Conservation (phyloP, 148 eudicot genomes). For the Simmondsia chinensis region DNA sequence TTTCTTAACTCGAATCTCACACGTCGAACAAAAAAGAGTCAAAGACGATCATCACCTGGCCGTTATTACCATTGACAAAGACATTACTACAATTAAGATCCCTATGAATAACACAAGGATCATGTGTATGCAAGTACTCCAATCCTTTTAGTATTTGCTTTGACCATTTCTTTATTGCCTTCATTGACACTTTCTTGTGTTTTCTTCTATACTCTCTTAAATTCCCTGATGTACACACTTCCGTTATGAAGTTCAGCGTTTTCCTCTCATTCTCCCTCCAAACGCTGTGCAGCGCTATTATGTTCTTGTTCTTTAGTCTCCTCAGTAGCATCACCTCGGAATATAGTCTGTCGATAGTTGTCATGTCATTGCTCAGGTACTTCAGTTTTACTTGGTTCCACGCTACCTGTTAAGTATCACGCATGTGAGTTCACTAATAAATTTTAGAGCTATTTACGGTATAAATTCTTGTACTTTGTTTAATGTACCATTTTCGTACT, state of each 20-base stretch:
- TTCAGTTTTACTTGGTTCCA: slow-evolving; percentile 79
- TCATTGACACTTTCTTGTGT: slow-evolving; percentile 61
- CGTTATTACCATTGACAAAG: slow-evolving; percentile 77
- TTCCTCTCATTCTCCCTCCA: slow-evolving; percentile 43
- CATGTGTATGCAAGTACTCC: slow-evolving; percentile 66
- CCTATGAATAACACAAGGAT: slow-evolving; percentile 73
- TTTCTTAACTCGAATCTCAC: no score
- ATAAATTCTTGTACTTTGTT: no score
- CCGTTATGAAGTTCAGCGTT: slow-evolving; percentile 72
- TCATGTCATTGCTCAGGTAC: slow-evolving; percentile 28
- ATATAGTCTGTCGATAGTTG: slow-evolving; percentile 44
- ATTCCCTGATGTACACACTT: slow-evolving; percentile 70
- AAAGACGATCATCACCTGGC: slow-evolving; percentile 38
- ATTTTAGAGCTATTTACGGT: no score
- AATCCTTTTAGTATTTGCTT: slow-evolving; percentile 69
- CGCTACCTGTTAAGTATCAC: no score
- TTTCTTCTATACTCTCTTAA: slow-evolving; percentile 74
- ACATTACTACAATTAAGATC: slow-evolving; percentile 81
- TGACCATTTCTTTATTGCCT: slow-evolving; percentile 85
- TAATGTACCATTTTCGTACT: no score
- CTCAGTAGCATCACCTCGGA: slow-evolving; percentile 55
- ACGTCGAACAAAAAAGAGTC: not conserved
- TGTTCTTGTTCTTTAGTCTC: slow-evolving; percentile 48
- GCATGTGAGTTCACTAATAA: no score
- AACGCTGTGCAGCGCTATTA: slow-evolving; percentile 37